Percentiles rank a stretch among this genome's conserved stretches.
Evolutionary conservation across 345 rosid species (phyloP).

Genomic region (Murraya koenigii): DNA sequence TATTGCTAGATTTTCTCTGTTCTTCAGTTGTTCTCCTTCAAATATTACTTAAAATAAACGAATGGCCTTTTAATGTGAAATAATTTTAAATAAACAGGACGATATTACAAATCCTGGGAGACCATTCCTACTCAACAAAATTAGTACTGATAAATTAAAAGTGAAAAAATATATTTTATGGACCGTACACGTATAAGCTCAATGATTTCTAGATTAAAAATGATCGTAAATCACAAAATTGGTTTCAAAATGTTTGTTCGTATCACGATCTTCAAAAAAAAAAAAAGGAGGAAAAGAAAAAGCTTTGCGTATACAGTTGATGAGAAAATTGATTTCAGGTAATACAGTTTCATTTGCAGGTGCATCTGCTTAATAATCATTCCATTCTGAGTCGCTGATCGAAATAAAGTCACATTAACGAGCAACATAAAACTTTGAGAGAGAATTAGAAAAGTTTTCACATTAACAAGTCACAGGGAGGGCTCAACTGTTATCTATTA

Average conservation of each 20-base stretch:
- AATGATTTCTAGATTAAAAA: slow-evolving; percentile 9
- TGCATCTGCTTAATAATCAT: slow-evolving; percentile 19
- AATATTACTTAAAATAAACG: no score
- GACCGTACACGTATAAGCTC: not conserved
- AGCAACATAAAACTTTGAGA: not conserved
- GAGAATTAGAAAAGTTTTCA: not conserved
- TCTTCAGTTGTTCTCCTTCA: no score
- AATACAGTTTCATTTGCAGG: slow-evolving; percentile 6
- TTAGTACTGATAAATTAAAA: not conserved
- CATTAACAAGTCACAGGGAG: not conserved
- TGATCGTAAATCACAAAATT: slow-evolving; percentile 4
- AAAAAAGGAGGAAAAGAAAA: slow-evolving; percentile 11
- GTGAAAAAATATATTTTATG: not conserved
- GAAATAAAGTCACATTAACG: not conserved
- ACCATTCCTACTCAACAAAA: not conserved
- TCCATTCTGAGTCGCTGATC: slow-evolving; percentile 14
- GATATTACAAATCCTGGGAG: not conserved
- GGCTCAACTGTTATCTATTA: not conserved
- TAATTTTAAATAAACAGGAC: no score
- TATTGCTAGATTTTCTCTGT: not conserved
- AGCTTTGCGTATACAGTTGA: no score
- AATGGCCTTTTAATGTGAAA: no score
- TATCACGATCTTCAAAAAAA: not conserved
- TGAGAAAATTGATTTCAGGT: slow-evolving; percentile 11
- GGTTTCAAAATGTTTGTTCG: slow-evolving; percentile 12